Base-by-base conservation (phyloP, 495 filamentous ascomycete species). In the Melanomma pulvis-pyrius region DNA sequence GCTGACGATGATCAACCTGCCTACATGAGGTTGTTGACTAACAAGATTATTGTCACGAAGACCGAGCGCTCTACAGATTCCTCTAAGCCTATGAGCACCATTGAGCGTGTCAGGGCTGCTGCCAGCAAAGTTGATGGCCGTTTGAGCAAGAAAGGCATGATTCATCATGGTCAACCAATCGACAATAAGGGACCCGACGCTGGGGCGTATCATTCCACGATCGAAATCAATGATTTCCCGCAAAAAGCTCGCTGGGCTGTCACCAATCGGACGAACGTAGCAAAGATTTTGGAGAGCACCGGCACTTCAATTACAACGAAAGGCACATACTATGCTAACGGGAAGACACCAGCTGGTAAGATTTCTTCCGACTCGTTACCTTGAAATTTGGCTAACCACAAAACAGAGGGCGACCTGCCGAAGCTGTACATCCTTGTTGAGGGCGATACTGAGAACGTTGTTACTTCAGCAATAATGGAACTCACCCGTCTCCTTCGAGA, bases 201-300 rank as follows among this genome's bases (percentile, higher is more conserved):
- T 8, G 94, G 94, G 29, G 92, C 92, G 13, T 99, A 94, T 85
- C 94, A 99, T 76, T 92, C 94, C 28, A 98, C 93, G 3, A 80
- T 99, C 70, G 96, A 98, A 75, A 98, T 99, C 83, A 99, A 99
- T 75, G 94, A 98, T 78, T 98, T 97, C 77, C 96, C 94, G 28
- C 94, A 98, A 77, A 97, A 98, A 86, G 94, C 96, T 67, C 87
- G 94, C 60, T 99, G 94, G 94, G 93, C 92, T 22, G 94, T 99
- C 77, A 99, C 94, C 52, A 99, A 99, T 74, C 87, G 94, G 47
- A 99, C 96, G 5, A 99, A 99, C 71, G 94, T 99, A 61, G 94
- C 94, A 66, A 97, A 97, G 81, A 97, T 99, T 59, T 84, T 99
- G 56, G 94, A 99, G 74, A 85, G 90, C 6, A 96, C 92, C 1